Base-by-base conservation (phyloP, 139 green algal species). In the Picochlorum sp. region DNA sequence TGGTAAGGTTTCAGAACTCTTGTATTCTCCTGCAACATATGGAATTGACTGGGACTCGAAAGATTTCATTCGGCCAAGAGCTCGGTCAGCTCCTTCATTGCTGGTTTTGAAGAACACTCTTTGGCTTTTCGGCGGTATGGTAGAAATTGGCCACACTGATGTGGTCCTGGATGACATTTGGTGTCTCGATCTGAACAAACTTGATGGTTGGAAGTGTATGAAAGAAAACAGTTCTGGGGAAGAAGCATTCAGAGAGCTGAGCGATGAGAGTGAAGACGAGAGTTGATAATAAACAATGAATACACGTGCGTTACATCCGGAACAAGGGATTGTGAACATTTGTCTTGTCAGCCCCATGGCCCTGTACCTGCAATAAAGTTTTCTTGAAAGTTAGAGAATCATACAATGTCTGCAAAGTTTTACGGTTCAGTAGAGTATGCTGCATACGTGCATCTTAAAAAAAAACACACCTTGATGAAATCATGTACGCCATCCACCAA, bases 141-240 rank as follows among this genome's bases (percentile, higher is more conserved):
- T 96, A 36, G 88, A 96, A 71, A 57, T 70, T 9, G 56, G 57
- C 16, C 71, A 81, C 57, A 63, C 64, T 5, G 88, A 96, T 65
- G 61, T 97, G 7, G 91, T 85, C 7, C 69, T 97, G 61, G 90
- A 97, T 63, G 90, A 98, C 69, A 59, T 98, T 35, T 98, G 89
- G 87, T 57, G 43, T 16, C 63, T 97, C 7, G 81, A 97, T 69
- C 67, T 95, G n/a, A 71, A 57, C 18, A 94, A 89, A 63, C 65
- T 92, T 44, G 81, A 93, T 55, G 85, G 83, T 20, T 93, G 83
- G 85, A 43, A 41, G 9, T 76, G 74, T n/a, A 53, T 85, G 3
- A 65, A 79, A 40, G 77, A 83, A 41, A 91, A 91, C 71, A 87
- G 71, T 0, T 72, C 65, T 5, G 81, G 81, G 0, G 83, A 91